Base-by-base conservation (phyloP, 1,139 yeast species). In the Blastobotrys arbuscula region DNA sequence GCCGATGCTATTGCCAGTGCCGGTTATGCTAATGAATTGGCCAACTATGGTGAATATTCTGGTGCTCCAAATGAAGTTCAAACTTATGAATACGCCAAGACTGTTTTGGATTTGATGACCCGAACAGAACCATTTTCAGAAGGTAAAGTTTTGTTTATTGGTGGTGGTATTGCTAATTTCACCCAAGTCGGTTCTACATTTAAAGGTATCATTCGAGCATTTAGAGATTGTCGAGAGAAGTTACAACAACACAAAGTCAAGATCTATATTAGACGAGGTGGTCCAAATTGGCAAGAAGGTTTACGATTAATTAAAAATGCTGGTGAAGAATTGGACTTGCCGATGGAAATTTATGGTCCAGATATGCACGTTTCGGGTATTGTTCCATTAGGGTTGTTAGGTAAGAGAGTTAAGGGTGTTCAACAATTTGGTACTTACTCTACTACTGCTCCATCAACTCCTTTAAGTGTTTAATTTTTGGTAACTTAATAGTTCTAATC, bases 281-380 rank as follows among this genome's bases (percentile, higher is more conserved):
- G 76, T 39, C 76, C 76, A 50, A 72, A 71, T 67, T 72, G 75
- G 75, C 74, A 70, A 59, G 75, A 71, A 57, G 76, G 76, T 53
- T 64, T 72, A 51, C 67, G 75, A 39, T 67, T 72, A 47, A 66
- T 72, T 62, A 69, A 67, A 64, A 64, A 66, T 47, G 73, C 74
- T 41, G 75, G 75, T 42, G 73, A 72, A 58, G 75, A 71, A 56
- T 66, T 72, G 35, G 70, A 67, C 42, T 59, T 72, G 53, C 74
- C 74, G 40, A 71, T 72, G 76, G 75, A 72, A 62, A 70, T 72
- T 52, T 72, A 67, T 55, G 76, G 76, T 15, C 76, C 76, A n/a
- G 76, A 72, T 54, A 72, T 72, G 75, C 76, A 72, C 55, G 76
- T 72, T 30, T 66, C 72, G 39, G 76, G 76, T 34, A 72, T 72